Percentiles rank a stretch among this genome's conserved stretches.
These are phyloP conservation scores for Macrophomina phaseolina DNA, from an alignment of 2,329 filamentous ascomycete genomes.

Conservation along the genomic window DNA sequence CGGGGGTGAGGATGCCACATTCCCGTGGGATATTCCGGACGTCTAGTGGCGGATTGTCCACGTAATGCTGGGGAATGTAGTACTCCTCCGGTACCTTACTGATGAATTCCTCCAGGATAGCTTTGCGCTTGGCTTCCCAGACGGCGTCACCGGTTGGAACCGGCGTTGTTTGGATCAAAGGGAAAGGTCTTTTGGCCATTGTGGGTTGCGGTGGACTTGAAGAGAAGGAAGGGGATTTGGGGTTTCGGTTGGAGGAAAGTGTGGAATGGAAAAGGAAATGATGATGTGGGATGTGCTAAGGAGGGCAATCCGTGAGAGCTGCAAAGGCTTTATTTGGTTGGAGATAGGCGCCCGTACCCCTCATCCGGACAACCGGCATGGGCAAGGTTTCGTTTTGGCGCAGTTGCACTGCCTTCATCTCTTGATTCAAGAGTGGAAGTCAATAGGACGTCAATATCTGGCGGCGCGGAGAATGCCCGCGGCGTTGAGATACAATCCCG, in stretches of 20 bases:
- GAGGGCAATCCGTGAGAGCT: neutral
- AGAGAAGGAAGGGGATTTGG: neutral
- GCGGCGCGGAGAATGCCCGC: neutral
- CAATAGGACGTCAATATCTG: neutral
- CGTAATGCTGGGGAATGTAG: conserved; percentile 11
- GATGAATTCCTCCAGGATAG: conserved; percentile 12
- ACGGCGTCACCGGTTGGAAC: neutral
- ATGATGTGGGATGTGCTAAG: neutral
- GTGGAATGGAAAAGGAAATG: neutral
- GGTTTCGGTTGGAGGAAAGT: too few species aligned
- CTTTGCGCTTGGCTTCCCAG: conserved; percentile 13
- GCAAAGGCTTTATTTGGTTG: neutral
- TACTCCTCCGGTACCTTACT: conserved; percentile 19
- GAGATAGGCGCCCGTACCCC: neutral
- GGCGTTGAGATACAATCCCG: neutral
- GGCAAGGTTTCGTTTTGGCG: neutral
- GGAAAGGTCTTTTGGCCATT: conserved; percentile 9
- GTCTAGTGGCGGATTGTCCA: conserved; percentile 32
- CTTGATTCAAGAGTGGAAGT: too few species aligned
- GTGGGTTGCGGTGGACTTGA: neutral
- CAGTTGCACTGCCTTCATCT: too few species aligned
- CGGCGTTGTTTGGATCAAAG: conserved; percentile 14
- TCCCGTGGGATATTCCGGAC: conserved; percentile 32
- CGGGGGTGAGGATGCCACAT: conserved; percentile 52
- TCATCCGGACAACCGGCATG: neutral